Evolutionary conservation across 768 basidiomycete genomes (phyloP).

Genomic region (Russula earlei): DNA sequence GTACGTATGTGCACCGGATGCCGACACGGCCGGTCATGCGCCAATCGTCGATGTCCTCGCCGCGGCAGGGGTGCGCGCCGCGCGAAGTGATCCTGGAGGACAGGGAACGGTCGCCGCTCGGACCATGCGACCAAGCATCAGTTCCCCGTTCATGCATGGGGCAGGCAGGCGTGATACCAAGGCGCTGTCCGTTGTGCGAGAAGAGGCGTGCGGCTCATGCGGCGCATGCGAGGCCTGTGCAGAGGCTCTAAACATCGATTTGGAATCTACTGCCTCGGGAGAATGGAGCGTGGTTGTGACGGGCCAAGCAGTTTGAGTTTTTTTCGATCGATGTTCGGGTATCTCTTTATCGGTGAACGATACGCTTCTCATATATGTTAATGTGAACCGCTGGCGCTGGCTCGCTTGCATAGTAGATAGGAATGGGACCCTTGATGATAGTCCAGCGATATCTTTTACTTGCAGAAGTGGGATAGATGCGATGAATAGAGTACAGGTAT

Average conservation of each 20-base stretch:
- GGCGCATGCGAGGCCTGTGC: conserved; percentile 6
- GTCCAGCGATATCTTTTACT: neutral
- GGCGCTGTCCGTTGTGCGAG: conserved; percentile 18
- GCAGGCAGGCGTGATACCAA: conserved; percentile 8
- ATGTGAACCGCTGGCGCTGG: neutral
- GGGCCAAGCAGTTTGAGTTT: conserved; percentile 5
- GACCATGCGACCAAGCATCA: neutral
- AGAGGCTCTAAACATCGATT: conserved; percentile 9
- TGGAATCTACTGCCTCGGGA: conserved; percentile 16
- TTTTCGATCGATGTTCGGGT: too few species aligned
- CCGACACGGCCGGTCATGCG: conserved; percentile 61
- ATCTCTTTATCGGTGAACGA: too few species aligned
- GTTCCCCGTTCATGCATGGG: conserved; percentile 4
- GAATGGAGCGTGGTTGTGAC: conserved; percentile 17
- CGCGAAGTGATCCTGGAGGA: neutral
- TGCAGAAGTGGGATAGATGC: too few species aligned
- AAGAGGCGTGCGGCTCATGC: conserved; percentile 11
- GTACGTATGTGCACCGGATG: conserved; percentile 81
- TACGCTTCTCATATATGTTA: too few species aligned
- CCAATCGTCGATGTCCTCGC: conserved; percentile 60
- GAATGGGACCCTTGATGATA: neutral
- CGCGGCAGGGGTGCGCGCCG: conserved; percentile 42
- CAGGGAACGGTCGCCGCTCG: neutral
- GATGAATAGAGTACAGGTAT: too few species aligned
- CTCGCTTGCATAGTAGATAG: neutral